These are phyloP conservation scores for Leccinum longicurvipes DNA, from an alignment of 768 basidiomycete genomes.

Conservation along the genomic window DNA sequence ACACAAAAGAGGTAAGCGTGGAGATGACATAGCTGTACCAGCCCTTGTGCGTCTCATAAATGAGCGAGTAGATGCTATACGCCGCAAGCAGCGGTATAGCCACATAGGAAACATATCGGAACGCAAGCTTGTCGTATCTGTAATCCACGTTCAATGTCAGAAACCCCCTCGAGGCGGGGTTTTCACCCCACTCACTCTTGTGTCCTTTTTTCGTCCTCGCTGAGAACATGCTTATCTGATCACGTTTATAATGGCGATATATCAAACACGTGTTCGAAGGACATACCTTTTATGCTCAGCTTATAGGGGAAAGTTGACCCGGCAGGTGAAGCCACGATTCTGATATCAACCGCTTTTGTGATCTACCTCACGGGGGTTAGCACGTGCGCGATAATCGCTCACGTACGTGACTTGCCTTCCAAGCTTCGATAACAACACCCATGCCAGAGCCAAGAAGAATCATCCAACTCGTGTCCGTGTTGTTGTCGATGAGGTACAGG, in stretches of 20 bases:
- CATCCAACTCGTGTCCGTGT: slow-evolving; percentile 96
- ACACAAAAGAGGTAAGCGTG: slow-evolving; percentile 89
- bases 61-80: slow-evolving; percentile 76
- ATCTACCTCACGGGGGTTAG: slow-evolving; percentile 45
- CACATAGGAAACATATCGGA: slow-evolving; percentile 91
- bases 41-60: slow-evolving; percentile 82
- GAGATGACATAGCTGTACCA: slow-evolving; percentile 98
- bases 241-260: slow-evolving; percentile 6
- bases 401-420: slow-evolving; percentile 63
- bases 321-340: slow-evolving; percentile 53
- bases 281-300: slow-evolving; percentile 75
- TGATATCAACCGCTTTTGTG: slow-evolving; percentile 88
- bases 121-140: slow-evolving; percentile 89
- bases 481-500: slow-evolving; percentile 93
- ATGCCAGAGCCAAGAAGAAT: slow-evolving; percentile 86
- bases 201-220: slow-evolving; percentile 95
- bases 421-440: slow-evolving; percentile 84
- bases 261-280: slow-evolving; percentile 14
- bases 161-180: slow-evolving; percentile 29
- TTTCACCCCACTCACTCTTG: slow-evolving; percentile 68
- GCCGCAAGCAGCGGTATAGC: slow-evolving; percentile 76
- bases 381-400: slow-evolving; percentile 9
- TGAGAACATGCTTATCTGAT: slow-evolving; percentile 90
- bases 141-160: slow-evolving; percentile 1
- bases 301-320: slow-evolving; percentile 75